Percentiles rank a stretch among this genome's conserved stretches.
phyloP scores from a whole-genome alignment of 495 filamentous ascomycete species.

The Pyrenopolyporus hunteri region DNA sequence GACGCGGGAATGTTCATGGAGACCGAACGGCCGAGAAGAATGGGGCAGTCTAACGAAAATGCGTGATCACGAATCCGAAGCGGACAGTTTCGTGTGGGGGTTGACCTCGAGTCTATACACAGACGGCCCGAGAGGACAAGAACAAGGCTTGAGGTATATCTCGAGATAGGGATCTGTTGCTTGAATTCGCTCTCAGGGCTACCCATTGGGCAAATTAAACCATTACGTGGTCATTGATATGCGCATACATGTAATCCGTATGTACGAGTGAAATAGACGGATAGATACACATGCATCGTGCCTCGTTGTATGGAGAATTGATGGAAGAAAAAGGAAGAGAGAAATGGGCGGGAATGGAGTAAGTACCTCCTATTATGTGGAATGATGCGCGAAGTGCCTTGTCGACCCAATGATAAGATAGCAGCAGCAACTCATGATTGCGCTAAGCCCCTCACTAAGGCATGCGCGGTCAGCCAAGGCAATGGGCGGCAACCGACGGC shows the following conservation, averaged over 20 bases:
- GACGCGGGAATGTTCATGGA: conserved; percentile 14
- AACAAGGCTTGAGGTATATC: background rate
- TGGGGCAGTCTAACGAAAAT: conserved; percentile 30
- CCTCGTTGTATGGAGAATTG: too few species aligned
- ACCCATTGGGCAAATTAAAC: background rate
- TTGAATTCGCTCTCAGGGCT: background rate
- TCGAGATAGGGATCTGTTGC: background rate
- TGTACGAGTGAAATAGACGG: conserved; percentile 5
- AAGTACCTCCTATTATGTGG: too few species aligned
- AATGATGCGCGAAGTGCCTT: conserved; percentile 4
- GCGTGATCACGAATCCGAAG: conserved; percentile 33
- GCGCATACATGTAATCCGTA: background rate
- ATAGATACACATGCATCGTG: too few species aligned
- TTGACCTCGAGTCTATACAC: conserved; percentile 32
- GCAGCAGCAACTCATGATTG: conserved; percentile 19
- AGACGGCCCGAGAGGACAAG: too few species aligned
- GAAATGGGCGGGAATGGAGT: too few species aligned
- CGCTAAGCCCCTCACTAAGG: background rate
- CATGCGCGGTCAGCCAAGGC: conserved; percentile 33
- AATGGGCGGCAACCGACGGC: conserved; percentile 42
- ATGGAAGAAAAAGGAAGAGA: too few species aligned
- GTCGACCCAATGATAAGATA: conserved; percentile 20
- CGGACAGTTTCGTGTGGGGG: conserved; percentile 35
- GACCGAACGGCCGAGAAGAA: conserved; percentile 35
- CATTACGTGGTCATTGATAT: conserved; percentile 12